Percentiles rank a stretch among this genome's conserved stretches.
These are phyloP conservation scores for Colletotrichum chlorophyti DNA, from an alignment of 2,329 filamentous ascomycete genomes.

Conservation along the genomic window DNA sequence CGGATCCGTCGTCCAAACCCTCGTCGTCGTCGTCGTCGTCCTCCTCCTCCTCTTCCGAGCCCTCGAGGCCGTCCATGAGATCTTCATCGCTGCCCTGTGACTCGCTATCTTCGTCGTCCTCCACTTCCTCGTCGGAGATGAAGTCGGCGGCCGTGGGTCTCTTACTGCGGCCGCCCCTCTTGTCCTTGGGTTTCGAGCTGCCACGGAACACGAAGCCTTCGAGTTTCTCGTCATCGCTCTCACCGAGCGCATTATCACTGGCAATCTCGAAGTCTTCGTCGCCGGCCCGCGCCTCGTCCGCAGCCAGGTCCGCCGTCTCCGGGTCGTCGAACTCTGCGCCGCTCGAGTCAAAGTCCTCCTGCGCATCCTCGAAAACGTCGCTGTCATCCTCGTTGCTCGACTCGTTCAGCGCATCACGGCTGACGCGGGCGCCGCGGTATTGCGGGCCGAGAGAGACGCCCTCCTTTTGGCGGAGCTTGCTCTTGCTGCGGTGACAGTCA, in stretches of 20 bases:
- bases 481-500: constrained; percentile 63
- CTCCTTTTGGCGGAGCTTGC: constrained; percentile 79
- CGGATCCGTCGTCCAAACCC: constrained; percentile 42
- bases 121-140: constrained; percentile 56
- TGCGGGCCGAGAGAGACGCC: constrained; percentile 74
- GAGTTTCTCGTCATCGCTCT: constrained; percentile 85
- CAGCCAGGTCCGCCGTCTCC: constrained; percentile 59
- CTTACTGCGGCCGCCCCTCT: constrained; percentile 35
- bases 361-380: constrained; percentile 50
- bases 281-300: constrained; percentile 51
- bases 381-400: constrained; percentile 54
- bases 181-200: constrained; percentile 57
- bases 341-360: constrained; percentile 41
- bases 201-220: constrained; percentile 73
- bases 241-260: constrained; percentile 76
- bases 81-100: constrained; percentile 37
- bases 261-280: constrained; percentile 66
- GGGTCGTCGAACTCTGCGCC: constrained; percentile 63
- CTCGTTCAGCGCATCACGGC: constrained; percentile 64
- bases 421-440: constrained; percentile 81
- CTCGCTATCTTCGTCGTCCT: constrained; percentile 42
- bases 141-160: constrained; percentile 63
- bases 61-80: constrained; percentile 31
- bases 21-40: constrained; percentile 44
- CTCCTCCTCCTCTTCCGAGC: constrained; percentile 33